A percentile compares a stretch with the other conserved stretches of the same genome.
phyloP scores from a whole-genome alignment of 805 yeast species.

The Metschnikowia peoriensis region DNA sequence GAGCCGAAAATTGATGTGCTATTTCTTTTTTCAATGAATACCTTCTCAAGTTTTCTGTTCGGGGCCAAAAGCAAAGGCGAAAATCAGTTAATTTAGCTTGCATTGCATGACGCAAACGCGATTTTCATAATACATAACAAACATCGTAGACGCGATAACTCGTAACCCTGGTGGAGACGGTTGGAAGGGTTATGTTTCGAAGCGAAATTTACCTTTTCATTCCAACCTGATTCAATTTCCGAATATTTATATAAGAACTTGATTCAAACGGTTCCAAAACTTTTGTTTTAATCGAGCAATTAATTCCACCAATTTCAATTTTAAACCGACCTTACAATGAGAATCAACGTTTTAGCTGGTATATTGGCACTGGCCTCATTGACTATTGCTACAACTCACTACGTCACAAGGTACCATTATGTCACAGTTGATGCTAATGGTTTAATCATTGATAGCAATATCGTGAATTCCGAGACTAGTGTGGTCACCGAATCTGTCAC shows the following conservation, averaged over 20 bases:
- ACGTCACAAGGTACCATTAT: conserved; percentile 28
- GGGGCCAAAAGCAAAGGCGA: too few species aligned
- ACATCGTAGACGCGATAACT: neutral
- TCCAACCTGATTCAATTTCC: neutral
- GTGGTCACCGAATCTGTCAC: neutral
- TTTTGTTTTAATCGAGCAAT: too few species aligned
- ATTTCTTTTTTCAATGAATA: too few species aligned
- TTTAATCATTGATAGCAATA: conserved; percentile 8
- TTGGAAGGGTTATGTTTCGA: neutral
- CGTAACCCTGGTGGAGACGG: neutral
- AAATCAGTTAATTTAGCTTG: too few species aligned
- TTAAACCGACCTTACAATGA: neutral
- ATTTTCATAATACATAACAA: neutral
- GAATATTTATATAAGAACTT: neutral
- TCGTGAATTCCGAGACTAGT: neutral
- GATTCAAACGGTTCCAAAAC: neutral
- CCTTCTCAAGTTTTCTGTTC: too few species aligned
- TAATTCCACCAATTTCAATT: neutral
- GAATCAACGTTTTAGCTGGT: conserved; percentile 14
- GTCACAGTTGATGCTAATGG: conserved; percentile 25
- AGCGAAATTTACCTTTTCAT: neutral
- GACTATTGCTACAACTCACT: conserved; percentile 25
- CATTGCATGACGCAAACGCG: neutral
- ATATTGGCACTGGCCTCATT: conserved; percentile 20
- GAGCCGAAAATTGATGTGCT: too few species aligned